phyloP scores from a whole-genome alignment of 352 stramenopile genomes.

The Phytophthora kernoviae region DNA sequence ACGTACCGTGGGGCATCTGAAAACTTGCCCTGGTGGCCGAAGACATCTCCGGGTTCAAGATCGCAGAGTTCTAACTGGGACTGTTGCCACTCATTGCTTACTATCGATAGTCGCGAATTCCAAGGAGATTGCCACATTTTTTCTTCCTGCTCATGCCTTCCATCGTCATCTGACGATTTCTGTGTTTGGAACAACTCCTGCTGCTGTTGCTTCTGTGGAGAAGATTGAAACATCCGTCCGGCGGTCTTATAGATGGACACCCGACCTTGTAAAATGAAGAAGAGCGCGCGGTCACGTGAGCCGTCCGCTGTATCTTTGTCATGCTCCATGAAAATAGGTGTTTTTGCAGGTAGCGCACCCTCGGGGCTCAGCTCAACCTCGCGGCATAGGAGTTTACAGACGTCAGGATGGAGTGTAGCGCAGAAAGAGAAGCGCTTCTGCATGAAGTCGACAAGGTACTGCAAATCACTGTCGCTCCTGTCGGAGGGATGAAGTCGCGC shows the following conservation, averaged over 20 bases:
- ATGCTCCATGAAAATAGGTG: slow-evolving; percentile 40
- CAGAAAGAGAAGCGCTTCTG: slow-evolving; percentile 48
- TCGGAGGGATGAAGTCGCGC: slow-evolving; percentile 10
- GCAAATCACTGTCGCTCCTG: slow-evolving; percentile 44
- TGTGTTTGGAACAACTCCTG: slow-evolving; percentile 7
- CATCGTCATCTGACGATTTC: background rate
- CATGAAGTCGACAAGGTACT: slow-evolving; percentile 50
- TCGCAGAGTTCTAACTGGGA: slow-evolving; percentile 34
- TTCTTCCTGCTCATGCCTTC: slow-evolving; percentile 5
- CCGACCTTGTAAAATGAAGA: slow-evolving; percentile 37
- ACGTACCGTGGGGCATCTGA: slow-evolving; percentile 23
- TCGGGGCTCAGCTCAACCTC: slow-evolving; percentile 32
- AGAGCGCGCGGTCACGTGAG: slow-evolving; percentile 14
- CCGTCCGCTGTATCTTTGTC: slow-evolving; percentile 6
- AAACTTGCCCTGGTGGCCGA: slow-evolving; percentile 39
- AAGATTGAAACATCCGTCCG: slow-evolving; percentile 26
- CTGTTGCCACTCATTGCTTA: slow-evolving; percentile 23
- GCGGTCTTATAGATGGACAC: slow-evolving; percentile 31
- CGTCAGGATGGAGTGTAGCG: slow-evolving; percentile 37
- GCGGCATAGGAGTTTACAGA: slow-evolving; percentile 39
- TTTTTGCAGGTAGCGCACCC: slow-evolving; percentile 21
- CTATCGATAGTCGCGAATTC: slow-evolving; percentile 7
- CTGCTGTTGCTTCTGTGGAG: slow-evolving; percentile 7
- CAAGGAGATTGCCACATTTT: slow-evolving; percentile 3
- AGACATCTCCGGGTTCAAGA: slow-evolving; percentile 26